Evolutionary conservation across 1,284 basidiomycete species (phyloP), one percentile per base, ranked within the genome.

Genomic region (Gastroboletus turbinatus): DNA sequence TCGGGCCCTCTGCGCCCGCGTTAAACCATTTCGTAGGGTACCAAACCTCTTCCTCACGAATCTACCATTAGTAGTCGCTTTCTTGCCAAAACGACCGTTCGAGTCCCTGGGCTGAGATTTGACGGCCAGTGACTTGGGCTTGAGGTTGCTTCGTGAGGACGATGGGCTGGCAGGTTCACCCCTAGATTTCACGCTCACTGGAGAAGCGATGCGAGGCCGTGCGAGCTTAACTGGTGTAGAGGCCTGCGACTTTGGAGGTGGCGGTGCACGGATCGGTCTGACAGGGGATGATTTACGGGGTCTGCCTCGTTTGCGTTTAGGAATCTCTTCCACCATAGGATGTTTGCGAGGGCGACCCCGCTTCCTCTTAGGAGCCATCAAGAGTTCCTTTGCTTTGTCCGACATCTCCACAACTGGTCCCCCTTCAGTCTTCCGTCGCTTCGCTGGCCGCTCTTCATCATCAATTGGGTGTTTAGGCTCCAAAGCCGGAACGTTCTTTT

Each of bases 381-480:
- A 60, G 25, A 73, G 59, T 39, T 74, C 67, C 55, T 67, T 70
- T 14, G 71, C 73, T 58, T 73, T 72, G 25, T 63, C 69, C 17
- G 73, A 75, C 73, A 76, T 74, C 46, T 68, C 72, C 38, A 75
- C 73, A 44, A 64, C 47, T 11, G 63, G 60, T 33, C 57, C 62
- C 63, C 72, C 64, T 46, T 78, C 77, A 4, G 59, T 70, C 59
- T 76, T 81, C 32, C 70, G 73, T 60, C 71, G 74, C 68, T 85
- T 85, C 7, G 66, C 29, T 23, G 76, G 71, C 6, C 72, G 72
- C 46, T 78, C 78, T 32, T 73, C 76, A 23, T 71, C 73, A 4
- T 75, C 75, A 44, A 76, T 73, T 10, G 77, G 74, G 27, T 83
- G 74, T 64, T 85, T 88, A 53, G 79, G 76, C 60, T 86, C 82